Percentiles rank a stretch among this genome's conserved stretches.
Conservation (phyloP, 2,329 filamentous ascomycete genomes). For the Stachybotrys elegans region DNA sequence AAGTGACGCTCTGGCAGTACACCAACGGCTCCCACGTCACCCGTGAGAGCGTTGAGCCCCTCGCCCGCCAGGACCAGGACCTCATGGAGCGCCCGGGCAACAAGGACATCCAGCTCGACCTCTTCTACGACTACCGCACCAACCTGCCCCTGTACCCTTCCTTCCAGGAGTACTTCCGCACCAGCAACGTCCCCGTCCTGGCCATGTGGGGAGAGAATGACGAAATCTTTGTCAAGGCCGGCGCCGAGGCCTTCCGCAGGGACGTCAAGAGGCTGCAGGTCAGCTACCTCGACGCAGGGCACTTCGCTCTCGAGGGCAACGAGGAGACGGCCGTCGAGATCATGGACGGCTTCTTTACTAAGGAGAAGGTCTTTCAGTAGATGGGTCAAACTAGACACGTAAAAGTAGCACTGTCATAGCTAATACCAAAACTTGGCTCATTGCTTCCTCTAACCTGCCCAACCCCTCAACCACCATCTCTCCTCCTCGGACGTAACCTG, state of each 20-base stretch:
- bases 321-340: constrained; percentile 19
- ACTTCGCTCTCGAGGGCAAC: constrained; percentile 44
- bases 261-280: constrained; percentile 45
- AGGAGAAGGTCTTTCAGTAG: too few species aligned
- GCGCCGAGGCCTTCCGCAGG: constrained; percentile 47
- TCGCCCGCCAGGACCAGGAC: constrained; percentile 42
- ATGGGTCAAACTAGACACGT: too few species aligned
- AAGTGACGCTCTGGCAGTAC: constrained; percentile 40
- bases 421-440: too few species aligned
- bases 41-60: constrained; percentile 38
- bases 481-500: too few species aligned
- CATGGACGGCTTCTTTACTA: constrained; percentile 8
- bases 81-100: constrained; percentile 45
- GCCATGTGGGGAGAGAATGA: constrained; percentile 57
- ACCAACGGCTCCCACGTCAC: constrained; percentile 28
- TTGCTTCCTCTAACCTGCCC: too few species aligned
- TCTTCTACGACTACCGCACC: constrained; percentile 52
- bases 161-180: constrained; percentile 51
- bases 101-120: constrained; percentile 48
- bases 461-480: too few species aligned
- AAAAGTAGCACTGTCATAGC: too few species aligned
- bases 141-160: constrained; percentile 49
- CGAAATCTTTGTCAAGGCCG: constrained; percentile 41
- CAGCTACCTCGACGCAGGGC: constrained; percentile 47
- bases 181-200: constrained; percentile 45